phyloP scores from a whole-genome alignment of 768 basidiomycete species.

The Tricholoma saponaceum region DNA sequence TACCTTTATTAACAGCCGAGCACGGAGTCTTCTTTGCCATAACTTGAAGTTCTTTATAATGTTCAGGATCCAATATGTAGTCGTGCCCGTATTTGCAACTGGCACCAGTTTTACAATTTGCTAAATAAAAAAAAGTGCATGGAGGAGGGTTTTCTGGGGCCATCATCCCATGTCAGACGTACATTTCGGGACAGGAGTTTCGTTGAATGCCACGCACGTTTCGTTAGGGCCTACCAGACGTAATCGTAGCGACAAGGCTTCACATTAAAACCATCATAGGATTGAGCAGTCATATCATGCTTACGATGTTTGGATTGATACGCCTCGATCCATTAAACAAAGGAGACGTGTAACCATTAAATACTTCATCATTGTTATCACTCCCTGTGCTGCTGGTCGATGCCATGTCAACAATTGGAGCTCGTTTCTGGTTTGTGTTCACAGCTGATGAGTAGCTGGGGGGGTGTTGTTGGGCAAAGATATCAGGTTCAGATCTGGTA shows the following conservation, averaged over 20 bases:
- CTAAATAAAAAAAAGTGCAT: slow-evolving; percentile 64
- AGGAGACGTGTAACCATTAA: slow-evolving; percentile 21
- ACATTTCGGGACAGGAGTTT: slow-evolving; percentile 2
- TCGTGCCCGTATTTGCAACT: slow-evolving; percentile 62
- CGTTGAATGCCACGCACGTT: slow-evolving; percentile 41
- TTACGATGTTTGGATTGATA: slow-evolving; percentile 50
- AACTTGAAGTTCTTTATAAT: slow-evolving; percentile 46
- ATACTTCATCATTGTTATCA: slow-evolving; percentile 37
- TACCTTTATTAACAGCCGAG: slow-evolving; percentile 53
- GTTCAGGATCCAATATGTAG: slow-evolving; percentile 49
- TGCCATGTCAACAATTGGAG: slow-evolving; percentile 34
- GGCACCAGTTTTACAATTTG: slow-evolving; percentile 52
- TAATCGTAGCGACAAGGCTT: not conserved
- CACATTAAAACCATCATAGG: not conserved
- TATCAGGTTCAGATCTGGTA: slow-evolving; percentile 11
- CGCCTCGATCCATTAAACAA: slow-evolving; percentile 37
- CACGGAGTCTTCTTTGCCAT: slow-evolving; percentile 64
- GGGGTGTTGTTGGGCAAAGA: slow-evolving; percentile 1
- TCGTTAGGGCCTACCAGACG: slow-evolving; percentile 45
- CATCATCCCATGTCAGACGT: slow-evolving; percentile 10
- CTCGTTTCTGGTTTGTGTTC: slow-evolving; percentile 26
- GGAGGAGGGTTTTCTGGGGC: slow-evolving; percentile 55
- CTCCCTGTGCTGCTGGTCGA: slow-evolving; percentile 39
- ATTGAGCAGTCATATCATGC: slow-evolving; percentile 11
- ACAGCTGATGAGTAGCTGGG: slow-evolving; percentile 40